Base-by-base conservation (phyloP, 1,139 yeast species). In the Candida pseudoviswanathii region DNA sequence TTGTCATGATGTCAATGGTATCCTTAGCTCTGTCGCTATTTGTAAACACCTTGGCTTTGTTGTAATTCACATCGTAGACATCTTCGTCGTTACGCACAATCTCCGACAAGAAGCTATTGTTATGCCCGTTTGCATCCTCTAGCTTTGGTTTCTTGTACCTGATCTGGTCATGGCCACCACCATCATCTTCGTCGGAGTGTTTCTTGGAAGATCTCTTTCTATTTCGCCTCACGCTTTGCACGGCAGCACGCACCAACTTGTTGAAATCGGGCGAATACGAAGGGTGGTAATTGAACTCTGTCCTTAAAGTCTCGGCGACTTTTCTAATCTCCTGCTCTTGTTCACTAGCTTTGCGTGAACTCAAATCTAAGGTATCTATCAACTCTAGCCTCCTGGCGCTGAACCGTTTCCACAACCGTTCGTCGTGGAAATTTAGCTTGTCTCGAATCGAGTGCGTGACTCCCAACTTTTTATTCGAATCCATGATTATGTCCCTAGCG, bases 181-280 rank as follows among this genome's bases (percentile, higher is more conserved):
- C 30, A 26, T 30, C 21, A 34, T 31, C 21, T 8, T 36, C 38
- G 21, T 40, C 46, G 10, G 51, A 21, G 36, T 58, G 53, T 42
- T 61, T 63, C 52, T 74, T 71, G 32, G 73, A 65, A 16, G 75
- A 68, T 49, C 81, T 54, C 52, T 77, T 77, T 24, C 81, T 58
- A 55, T 77, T 77, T 46, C 81, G 59, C 43, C 81, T 56, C 2
- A 74, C 81, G 53, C 79, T 73, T 54, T 94, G 99, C 27, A 94
- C 86, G 0, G 97, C 98, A 2, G 97, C 96, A 32, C 97, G 74
- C 0, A 94, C 97, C 41, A 94, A 77, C 64, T 86, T 87, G 65
- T 91, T 96, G 64, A 94, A 92, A 58, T 92, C 98, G 1, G 74
- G 70, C 36, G 83, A 70, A 29, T 80, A 74, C 3, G 78, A 80